Evolutionary conservation across 371 early-diverging fungal species (phyloP).

Genomic region (Mortierella sp.): DNA sequence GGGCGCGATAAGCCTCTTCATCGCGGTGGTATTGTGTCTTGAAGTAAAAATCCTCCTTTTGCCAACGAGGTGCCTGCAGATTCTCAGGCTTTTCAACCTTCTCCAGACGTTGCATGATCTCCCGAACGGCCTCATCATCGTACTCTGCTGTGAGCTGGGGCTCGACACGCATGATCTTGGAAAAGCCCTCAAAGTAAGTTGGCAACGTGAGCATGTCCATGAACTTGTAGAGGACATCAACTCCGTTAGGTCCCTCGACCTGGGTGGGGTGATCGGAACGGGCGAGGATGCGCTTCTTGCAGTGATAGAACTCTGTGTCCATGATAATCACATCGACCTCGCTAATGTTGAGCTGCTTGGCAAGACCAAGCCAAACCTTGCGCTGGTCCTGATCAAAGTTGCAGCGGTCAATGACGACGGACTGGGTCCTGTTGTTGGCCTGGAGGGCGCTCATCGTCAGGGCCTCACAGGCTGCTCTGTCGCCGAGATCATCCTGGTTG

Average conservation of each 20-base stretch:
- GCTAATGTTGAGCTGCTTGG: slow-evolving; percentile 64
- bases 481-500: slow-evolving; percentile 78
- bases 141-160: slow-evolving; percentile 61
- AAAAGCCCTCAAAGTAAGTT: slow-evolving; percentile 72
- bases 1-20: slow-evolving; percentile 52
- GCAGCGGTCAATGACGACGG: slow-evolving; percentile 80
- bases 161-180: slow-evolving; percentile 60
- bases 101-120: slow-evolving; percentile 54
- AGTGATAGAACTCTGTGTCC: slow-evolving; percentile 68
- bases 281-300: slow-evolving; percentile 67
- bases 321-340: slow-evolving; percentile 76
- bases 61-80: slow-evolving; percentile 44
- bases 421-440: slow-evolving; percentile 60
- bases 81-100: slow-evolving; percentile 33
- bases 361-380: slow-evolving; percentile 76
- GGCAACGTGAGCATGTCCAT: slow-evolving; percentile 70
- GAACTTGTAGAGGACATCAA: slow-evolving; percentile 70
- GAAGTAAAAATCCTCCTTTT: slow-evolving; percentile 49
- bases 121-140: slow-evolving; percentile 61
- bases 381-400: slow-evolving; percentile 83
- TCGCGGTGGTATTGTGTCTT: slow-evolving; percentile 47
- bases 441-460: slow-evolving; percentile 56
- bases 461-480: slow-evolving; percentile 74
- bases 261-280: slow-evolving; percentile 79
- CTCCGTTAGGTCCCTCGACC: slow-evolving; percentile 73